Percentiles rank a stretch among this genome's conserved stretches.
phyloP scores from a whole-genome alignment of 768 basidiomycete genomes.

The Leucosporidium scottii region DNA sequence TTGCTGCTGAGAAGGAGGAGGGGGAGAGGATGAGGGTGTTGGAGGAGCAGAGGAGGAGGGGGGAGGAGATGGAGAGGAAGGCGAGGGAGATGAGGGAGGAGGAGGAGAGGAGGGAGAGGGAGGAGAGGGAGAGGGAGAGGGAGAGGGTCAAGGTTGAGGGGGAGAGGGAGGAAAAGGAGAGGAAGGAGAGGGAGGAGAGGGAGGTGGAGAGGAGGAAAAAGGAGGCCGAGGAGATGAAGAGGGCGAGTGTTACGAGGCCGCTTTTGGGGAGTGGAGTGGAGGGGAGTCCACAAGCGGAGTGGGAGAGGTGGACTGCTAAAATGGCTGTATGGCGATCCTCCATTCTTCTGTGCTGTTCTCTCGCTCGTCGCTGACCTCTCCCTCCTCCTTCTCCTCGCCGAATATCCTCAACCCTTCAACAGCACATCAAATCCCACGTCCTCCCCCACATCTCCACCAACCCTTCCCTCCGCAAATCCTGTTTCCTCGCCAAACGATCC shows the following conservation, averaged over 20 bases:
- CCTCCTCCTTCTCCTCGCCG: not conserved
- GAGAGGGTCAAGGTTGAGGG: constrained; percentile 34
- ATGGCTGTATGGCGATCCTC: constrained; percentile 18
- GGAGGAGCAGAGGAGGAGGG: constrained; percentile 11
- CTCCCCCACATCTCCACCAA: constrained; percentile 60
- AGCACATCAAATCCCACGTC: constrained; percentile 29
- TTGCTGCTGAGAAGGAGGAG: constrained; percentile 15
- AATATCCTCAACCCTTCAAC: not conserved
- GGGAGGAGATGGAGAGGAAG: constrained; percentile 17
- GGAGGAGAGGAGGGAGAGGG: constrained; percentile 39
- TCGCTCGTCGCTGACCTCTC: not conserved
- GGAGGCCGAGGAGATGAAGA: constrained; percentile 28
- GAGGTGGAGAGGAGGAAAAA: constrained; percentile 18
- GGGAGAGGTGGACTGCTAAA: constrained; percentile 46
- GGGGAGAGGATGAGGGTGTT: constrained; percentile 10
- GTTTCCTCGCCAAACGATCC: constrained; percentile 63
- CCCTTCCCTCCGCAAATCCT: constrained; percentile 53
- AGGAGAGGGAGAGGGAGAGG: constrained; percentile 13
- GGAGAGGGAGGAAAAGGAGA: constrained; percentile 43
- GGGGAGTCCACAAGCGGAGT: constrained; percentile 34
- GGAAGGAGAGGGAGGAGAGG: constrained; percentile 40
- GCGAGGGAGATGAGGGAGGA: constrained; percentile 28
- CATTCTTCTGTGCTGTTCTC: not conserved
- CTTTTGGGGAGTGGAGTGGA: constrained; percentile 10
- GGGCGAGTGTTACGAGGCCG: constrained; percentile 13